Percentiles rank a stretch among this genome's conserved stretches.
phyloP scores from a whole-genome alignment of 1,284 basidiomycete species.

The Athelia sp. region DNA sequence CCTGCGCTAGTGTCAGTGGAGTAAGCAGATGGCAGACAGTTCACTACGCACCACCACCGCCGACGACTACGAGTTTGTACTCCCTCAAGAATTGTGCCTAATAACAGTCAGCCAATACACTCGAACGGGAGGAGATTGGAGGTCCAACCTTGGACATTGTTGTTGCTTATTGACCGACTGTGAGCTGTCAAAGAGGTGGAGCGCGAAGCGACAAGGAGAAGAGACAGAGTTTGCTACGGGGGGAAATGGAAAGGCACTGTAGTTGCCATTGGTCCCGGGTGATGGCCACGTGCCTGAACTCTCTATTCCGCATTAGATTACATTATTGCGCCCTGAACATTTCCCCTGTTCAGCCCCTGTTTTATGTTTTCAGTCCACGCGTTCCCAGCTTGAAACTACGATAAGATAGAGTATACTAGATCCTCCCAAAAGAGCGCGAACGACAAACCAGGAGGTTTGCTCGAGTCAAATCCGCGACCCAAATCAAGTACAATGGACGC shows the following conservation, averaged over 20 bases:
- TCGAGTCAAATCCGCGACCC: too few species aligned
- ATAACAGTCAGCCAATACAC: background rate
- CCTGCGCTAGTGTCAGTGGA: conserved; percentile 40
- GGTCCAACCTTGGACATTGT: background rate
- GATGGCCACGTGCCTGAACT: too few species aligned
- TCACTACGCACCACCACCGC: conserved; percentile 81
- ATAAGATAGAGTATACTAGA: too few species aligned
- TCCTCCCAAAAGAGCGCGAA: too few species aligned
- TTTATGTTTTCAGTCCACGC: too few species aligned
- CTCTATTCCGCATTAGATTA: too few species aligned
- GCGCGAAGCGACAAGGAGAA: background rate
- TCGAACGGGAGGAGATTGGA: background rate
- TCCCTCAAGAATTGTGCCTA: conserved; percentile 92
- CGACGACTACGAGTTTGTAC: conserved; percentile 97
- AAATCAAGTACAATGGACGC: too few species aligned
- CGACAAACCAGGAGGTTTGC: too few species aligned
- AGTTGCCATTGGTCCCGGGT: too few species aligned
- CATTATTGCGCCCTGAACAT: too few species aligned
- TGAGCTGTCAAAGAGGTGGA: background rate
- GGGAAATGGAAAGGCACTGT: background rate
- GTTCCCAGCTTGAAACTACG: too few species aligned
- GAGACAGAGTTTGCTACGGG: background rate
- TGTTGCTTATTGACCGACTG: background rate
- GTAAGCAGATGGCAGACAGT: conserved; percentile 1
- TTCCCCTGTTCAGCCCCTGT: too few species aligned